phyloP scores from a whole-genome alignment of 2,329 filamentous ascomycete species.

The Exutisphaerella laricina region DNA sequence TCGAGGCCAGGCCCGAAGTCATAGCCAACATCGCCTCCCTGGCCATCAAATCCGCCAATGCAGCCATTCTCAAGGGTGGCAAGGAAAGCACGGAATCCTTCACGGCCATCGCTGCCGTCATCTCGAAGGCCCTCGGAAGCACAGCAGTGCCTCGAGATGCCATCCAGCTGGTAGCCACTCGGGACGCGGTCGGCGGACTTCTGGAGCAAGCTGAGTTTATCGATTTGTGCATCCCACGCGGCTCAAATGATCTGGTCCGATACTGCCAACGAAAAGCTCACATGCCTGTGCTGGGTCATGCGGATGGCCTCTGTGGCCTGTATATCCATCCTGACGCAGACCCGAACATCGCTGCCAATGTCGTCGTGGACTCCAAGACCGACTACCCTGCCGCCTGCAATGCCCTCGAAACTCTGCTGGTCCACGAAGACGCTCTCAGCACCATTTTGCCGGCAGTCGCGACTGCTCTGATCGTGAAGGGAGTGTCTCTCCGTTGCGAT shows the following conservation, averaged over 20 bases:
- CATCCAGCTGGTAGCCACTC: constrained; percentile 88
- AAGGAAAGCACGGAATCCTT: constrained; percentile 97
- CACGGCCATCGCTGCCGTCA: constrained; percentile 77
- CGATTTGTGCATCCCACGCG: constrained; percentile 90
- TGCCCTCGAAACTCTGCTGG: constrained; percentile 82
- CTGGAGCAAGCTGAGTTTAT: constrained; percentile 80
- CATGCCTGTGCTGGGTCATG: constrained; percentile 93
- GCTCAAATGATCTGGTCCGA: constrained; percentile 81
- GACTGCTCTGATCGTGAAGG: constrained; percentile 65
- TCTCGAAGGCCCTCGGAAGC: constrained; percentile 66
- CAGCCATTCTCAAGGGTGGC: constrained; percentile 93
- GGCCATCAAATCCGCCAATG: constrained; percentile 94
- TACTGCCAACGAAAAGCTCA: constrained; percentile 87
- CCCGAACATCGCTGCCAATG: constrained; percentile 61
- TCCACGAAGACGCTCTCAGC: constrained; percentile 64
- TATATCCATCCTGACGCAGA: constrained; percentile 81
- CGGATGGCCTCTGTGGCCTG: constrained; percentile 83
- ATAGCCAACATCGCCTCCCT: constrained; percentile 97
- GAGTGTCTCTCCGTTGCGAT: constrained; percentile 81
- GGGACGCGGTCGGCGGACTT: constrained; percentile 85
- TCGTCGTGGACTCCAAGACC: constrained; percentile 87
- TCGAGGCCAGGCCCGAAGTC: constrained; percentile 94
- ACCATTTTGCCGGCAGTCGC: constrained; percentile 67
- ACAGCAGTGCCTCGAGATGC: constrained; percentile 78
- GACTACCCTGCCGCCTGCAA: constrained; percentile 96